A percentile compares a stretch with the other conserved stretches of the same genome.
These are phyloP conservation scores for Gastrodia elata DNA, from an alignment of 106 monocot species.

Conservation along the genomic window DNA sequence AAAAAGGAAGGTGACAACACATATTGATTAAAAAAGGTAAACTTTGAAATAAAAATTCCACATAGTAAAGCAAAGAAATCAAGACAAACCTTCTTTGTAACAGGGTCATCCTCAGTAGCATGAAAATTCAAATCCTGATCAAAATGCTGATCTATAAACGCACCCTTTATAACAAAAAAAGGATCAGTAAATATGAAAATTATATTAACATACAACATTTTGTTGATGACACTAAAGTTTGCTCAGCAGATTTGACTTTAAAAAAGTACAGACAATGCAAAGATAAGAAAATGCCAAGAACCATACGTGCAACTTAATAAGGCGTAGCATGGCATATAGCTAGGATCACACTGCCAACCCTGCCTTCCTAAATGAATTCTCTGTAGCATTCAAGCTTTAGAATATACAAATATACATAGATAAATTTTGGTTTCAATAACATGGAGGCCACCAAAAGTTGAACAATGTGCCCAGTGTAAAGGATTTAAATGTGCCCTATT, in stretches of 20 bases:
- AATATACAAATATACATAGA: background rate
- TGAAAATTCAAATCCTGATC: slow-evolving; percentile 94
- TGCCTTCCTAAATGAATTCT: background rate
- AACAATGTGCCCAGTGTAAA: background rate
- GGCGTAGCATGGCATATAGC: background rate
- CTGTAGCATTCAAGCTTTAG: background rate
- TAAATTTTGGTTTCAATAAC: background rate
- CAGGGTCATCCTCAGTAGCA: slow-evolving; percentile 96
- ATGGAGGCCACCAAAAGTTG: background rate
- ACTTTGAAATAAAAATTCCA: background rate
- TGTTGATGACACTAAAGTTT: background rate
- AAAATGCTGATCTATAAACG: slow-evolving; percentile 73
- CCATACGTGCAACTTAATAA: background rate
- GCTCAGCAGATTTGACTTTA: background rate
- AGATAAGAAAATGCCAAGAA: background rate
- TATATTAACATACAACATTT: background rate
- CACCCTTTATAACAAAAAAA: slow-evolving; percentile 36
- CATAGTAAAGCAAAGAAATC: background rate
- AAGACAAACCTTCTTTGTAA: slow-evolving; percentile 73
- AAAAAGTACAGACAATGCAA: background rate
- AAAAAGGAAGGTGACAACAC: background rate
- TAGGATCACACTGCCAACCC: background rate
- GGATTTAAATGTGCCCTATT: background rate
- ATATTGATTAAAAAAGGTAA: background rate
- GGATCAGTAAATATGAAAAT: background rate